phyloP scores from a whole-genome alignment of 345 rosid species.

The Cardamine chenopodiifolia region DNA sequence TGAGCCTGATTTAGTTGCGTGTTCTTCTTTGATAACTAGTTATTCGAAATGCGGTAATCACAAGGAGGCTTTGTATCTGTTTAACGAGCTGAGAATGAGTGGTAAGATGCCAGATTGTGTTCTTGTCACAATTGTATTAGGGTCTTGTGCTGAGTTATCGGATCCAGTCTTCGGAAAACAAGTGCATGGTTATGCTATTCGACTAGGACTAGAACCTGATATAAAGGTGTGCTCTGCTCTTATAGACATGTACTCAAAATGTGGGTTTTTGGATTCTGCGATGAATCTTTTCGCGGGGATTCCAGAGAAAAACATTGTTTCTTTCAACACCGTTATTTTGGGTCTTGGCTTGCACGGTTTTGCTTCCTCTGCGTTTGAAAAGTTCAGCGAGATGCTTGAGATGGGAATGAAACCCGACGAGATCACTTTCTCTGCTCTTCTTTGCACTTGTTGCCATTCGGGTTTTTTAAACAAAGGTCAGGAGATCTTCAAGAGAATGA shows the following conservation, averaged over 20 bases:
- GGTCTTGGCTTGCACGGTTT: conserved; percentile 77
- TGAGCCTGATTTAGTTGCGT: conserved; percentile 71
- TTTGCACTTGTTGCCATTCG: conserved; percentile 77
- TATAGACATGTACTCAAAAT: conserved; percentile 78
- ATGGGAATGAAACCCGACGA: conserved; percentile 62
- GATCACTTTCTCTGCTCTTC: conserved; percentile 76
- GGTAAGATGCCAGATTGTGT: conserved; percentile 64
- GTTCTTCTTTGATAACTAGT: conserved; percentile 77
- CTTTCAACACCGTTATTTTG: conserved; percentile 70
- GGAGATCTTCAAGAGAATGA: conserved; percentile 67
- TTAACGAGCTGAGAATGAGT: conserved; percentile 50
- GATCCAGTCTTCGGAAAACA: conserved; percentile 53
- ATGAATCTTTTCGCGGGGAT: conserved; percentile 53
- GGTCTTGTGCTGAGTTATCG: conserved; percentile 63
- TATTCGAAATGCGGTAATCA: conserved; percentile 62
- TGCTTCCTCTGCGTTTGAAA: conserved; percentile 62
- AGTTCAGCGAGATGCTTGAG: conserved; percentile 57
- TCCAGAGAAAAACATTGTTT: conserved; percentile 51
- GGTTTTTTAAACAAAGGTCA: conserved; percentile 65
- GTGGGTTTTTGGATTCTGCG: conserved; percentile 60
- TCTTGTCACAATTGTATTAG: conserved; percentile 59
- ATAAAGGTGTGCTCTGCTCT: conserved; percentile 73
- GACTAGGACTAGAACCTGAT: conserved; percentile 58
- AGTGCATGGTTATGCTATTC: conserved; percentile 64
- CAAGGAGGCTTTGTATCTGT: conserved; percentile 53